These are phyloP conservation scores for Zoysia japonica DNA, from an alignment of 176 grass and related monocot genomes.

Conservation along the genomic window DNA sequence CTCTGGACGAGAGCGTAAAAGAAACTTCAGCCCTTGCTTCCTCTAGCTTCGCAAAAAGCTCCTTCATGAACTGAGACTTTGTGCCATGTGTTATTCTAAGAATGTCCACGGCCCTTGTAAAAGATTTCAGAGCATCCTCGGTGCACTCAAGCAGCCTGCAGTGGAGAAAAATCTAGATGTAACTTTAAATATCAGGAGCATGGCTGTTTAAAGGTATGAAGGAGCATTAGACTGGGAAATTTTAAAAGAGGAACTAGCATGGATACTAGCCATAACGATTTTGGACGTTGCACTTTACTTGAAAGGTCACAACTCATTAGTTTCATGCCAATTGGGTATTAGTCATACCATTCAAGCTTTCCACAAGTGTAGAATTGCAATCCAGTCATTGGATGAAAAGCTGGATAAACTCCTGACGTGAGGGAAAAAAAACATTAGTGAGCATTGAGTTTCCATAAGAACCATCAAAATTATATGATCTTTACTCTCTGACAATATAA, in stretches of 20 bases:
- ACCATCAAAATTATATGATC: slow-evolving; percentile 8
- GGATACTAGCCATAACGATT: neutral
- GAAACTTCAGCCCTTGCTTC: slow-evolving; percentile 79
- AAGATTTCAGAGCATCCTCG: slow-evolving; percentile 73
- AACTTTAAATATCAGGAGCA: slow-evolving; percentile 24
- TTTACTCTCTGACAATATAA: neutral
- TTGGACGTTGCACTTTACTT: slow-evolving; percentile 5
- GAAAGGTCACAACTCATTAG: neutral
- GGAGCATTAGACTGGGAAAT: neutral
- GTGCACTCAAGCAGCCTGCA: slow-evolving; percentile 72
- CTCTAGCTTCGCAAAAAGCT: slow-evolving; percentile 68
- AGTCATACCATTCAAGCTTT: slow-evolving; percentile 81
- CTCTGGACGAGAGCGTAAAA: slow-evolving; percentile 52
- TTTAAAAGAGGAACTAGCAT: neutral
- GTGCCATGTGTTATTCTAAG: slow-evolving; percentile 85
- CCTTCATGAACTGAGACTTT: slow-evolving; percentile 73
- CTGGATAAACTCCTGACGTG: slow-evolving; percentile 71
- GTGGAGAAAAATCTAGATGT: neutral
- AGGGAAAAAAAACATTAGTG: slow-evolving; percentile 23
- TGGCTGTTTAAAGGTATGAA: slow-evolving; percentile 1
- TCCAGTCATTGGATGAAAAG: slow-evolving; percentile 84
- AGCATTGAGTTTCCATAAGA: neutral
- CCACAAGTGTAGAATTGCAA: slow-evolving; percentile 84
- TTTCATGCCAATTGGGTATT: slow-evolving; percentile 8
- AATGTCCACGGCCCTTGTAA: slow-evolving; percentile 70